phyloP scores from a whole-genome alignment of 2,329 filamentous ascomycete genomes.

The Chrysoporthe puriensis region DNA sequence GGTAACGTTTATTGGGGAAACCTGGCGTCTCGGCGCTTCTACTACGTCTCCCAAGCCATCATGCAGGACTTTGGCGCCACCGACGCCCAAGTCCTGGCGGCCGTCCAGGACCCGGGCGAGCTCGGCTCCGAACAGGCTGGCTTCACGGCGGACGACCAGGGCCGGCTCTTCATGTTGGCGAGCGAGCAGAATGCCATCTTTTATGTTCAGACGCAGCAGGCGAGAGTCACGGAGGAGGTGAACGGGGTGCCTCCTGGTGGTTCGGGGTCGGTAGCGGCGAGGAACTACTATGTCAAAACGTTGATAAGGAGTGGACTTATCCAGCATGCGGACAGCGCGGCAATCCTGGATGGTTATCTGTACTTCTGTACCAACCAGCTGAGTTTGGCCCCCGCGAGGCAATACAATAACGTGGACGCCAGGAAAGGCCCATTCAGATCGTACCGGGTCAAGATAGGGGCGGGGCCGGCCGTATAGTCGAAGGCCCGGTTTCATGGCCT shows the following conservation, averaged over 20 bases:
- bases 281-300: conserved; percentile 45
- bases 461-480: conserved; percentile 37
- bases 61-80: conserved; percentile 38
- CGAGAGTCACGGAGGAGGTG: conserved; percentile 39
- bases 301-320: conserved; percentile 44
- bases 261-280: conserved; percentile 37
- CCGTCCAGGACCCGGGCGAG: conserved; percentile 44
- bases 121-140: conserved; percentile 46
- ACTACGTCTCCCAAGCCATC: conserved; percentile 42
- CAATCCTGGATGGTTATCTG: conserved; percentile 45
- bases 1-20: conserved; percentile 49
- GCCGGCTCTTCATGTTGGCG: conserved; percentile 45
- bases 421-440: conserved; percentile 42
- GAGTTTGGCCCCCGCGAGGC: conserved; percentile 39
- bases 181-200: conserved; percentile 49
- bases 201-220: conserved; percentile 44
- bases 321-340: conserved; percentile 46
- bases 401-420: conserved; percentile 44
- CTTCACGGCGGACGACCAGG: conserved; percentile 46
- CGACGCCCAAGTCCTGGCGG: conserved; percentile 41
- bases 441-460: conserved; percentile 41
- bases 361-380: conserved; percentile 49
- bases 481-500: not conserved
- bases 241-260: conserved; percentile 40
- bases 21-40: conserved; percentile 44